Evolutionary conservation across 768 basidiomycete genomes (phyloP), one percentile per base, ranked within the genome.

Genomic region (button mushroom (Agaricus bisporus)): DNA sequence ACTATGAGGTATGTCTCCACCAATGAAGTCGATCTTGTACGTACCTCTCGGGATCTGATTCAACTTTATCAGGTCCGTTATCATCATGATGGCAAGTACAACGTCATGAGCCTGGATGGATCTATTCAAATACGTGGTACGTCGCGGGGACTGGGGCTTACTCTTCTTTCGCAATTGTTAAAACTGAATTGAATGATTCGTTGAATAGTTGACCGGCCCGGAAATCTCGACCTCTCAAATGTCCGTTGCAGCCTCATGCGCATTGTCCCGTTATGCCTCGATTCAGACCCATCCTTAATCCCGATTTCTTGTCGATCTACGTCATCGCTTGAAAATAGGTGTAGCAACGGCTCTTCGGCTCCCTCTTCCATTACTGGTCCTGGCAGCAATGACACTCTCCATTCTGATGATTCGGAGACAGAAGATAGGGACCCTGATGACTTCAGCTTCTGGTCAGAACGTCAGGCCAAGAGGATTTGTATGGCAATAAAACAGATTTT

Each of bases 41-140:
- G 32, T 7, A 45, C 11, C 17, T 7, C 41, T 48, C 39, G 29
- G 46, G 18, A 44, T 44, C 37, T 58, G 47, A 56, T 51, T 11
- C 37, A 26, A 2, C 17, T 22, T 22, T 42, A 46, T 25, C 57
- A 89, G 88, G 74, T 88, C 56, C 85, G 92, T 3, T 95, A 94
- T 65, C 97, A 99, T 63, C 95, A 98, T 63, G 92, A 97, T 66
- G 94, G 93, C 45, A 98, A 95, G 67, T 90, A 99, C 70, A 97
- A 94, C 67, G 97, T 98, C 52, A 88, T 98, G 81, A 81, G 83
- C 49, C 63, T 87, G 49, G 84, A 88, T 45, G 88, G 86, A 1
- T 91, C 93, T 7, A 73, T 98, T 54, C 92, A 97, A 64, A 85
- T 99, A 29, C 91, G 83, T 57, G 88, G 95, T 93, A 58, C 53